phyloP scores from a whole-genome alignment of 73 alveolate genomes.

The Paraurostyla sp. region DNA sequence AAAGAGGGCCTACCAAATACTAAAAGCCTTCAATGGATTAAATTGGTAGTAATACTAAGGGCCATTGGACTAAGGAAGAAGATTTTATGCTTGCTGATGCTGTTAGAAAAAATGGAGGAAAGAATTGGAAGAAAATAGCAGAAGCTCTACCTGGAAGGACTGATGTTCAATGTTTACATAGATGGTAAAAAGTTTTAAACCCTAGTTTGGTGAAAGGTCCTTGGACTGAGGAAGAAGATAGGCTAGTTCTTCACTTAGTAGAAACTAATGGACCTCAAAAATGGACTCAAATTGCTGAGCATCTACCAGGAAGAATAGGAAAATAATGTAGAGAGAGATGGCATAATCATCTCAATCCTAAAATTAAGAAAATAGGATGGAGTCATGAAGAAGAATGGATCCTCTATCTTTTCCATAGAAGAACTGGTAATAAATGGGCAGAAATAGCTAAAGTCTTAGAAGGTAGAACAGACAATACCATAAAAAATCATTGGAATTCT shows the following conservation, averaged over 20 bases:
- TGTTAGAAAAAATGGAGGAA: conserved; percentile 79
- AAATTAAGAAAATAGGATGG: conserved; percentile 94
- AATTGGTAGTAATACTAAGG: conserved; percentile 26
- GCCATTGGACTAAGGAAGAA: conserved; percentile 85
- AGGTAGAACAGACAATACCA: conserved; percentile 95
- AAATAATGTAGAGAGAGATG: conserved; percentile 98
- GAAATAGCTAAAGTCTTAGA: conserved; percentile 90
- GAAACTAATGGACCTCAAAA: conserved; percentile 93
- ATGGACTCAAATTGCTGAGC: conserved; percentile 97
- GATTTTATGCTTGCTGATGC: conserved; percentile 74
- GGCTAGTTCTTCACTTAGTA: conserved; percentile 88
- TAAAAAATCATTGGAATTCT: conserved; percentile 96
- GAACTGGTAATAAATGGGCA: conserved; percentile 94
- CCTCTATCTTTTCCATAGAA: conserved; percentile 89
- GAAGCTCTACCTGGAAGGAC: conserved; percentile 82
- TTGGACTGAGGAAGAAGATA: conserved; percentile 97
- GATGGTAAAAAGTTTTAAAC: conserved; percentile 91
- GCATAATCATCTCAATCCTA: conserved; percentile 97
- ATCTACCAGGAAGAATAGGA: conserved; percentile 98
- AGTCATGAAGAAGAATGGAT: conserved; percentile 95
- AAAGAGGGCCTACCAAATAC: conserved; percentile 47
- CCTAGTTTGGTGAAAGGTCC: conserved; percentile 96
- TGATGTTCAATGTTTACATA: conserved; percentile 86
- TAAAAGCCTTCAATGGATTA: conserved; percentile 34
- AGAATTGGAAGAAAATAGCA: conserved; percentile 91